phyloP scores from a whole-genome alignment of 371 early-diverging fungal species.

The Mortierella sp. region DNA sequence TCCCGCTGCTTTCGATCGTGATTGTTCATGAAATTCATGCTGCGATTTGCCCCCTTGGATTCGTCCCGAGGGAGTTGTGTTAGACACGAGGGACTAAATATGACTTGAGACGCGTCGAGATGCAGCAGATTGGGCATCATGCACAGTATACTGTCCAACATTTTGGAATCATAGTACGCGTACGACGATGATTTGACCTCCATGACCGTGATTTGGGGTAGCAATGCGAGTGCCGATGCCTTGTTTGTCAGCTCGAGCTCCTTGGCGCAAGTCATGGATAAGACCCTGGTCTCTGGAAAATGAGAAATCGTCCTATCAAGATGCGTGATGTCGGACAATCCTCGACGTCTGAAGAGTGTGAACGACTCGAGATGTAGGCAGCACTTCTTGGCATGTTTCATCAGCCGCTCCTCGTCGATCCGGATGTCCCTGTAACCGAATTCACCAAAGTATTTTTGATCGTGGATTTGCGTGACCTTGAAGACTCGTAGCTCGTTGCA shows the following conservation, averaged over 20 bases:
- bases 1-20: conserved; percentile 5
- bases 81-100: not conserved
- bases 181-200: not conserved
- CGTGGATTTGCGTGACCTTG: conserved; percentile 1
- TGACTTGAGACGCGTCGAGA: not conserved
- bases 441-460: not conserved
- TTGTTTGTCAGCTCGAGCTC: not conserved
- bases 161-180: not conserved
- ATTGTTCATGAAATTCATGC: not conserved
- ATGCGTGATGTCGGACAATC: not conserved
- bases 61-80: not conserved
- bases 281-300: not conserved
- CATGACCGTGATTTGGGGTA: conserved; percentile 17
- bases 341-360: not conserved
- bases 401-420: conserved; percentile 6
- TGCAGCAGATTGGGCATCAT: conserved; percentile 17
- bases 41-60: not conserved
- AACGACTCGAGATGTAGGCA: conserved; percentile 34
- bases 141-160: conserved; percentile 12
- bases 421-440: not conserved
- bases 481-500: conserved; percentile 28
- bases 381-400: not conserved
- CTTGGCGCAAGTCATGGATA: not conserved
- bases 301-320: not conserved
- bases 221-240: not conserved